phyloP scores from a whole-genome alignment of 805 yeast genomes.

The Lipomyces sp. region DNA sequence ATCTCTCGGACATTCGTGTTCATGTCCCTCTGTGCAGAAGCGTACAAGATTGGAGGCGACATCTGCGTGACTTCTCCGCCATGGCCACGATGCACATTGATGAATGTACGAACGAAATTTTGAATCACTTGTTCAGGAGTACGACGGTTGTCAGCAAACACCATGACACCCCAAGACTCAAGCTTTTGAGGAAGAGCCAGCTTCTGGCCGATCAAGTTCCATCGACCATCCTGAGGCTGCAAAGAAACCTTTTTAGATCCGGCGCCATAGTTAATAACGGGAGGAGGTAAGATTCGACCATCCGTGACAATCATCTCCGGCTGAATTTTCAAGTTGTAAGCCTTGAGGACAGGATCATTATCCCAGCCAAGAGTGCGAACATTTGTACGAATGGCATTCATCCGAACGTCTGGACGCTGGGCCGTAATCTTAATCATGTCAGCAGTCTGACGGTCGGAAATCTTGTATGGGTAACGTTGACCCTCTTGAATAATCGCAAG shows the following conservation, averaged over 20 bases:
- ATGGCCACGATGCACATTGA: conserved; percentile 19
- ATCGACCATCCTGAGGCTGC: conserved; percentile 30
- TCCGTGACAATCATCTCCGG: conserved; percentile 41
- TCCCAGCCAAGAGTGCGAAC: conserved; percentile 33
- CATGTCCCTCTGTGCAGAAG: conserved; percentile 19
- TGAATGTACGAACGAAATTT: conserved; percentile 23
- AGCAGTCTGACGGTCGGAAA: conserved; percentile 42
- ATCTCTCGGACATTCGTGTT: conserved; percentile 9
- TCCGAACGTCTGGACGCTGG: conserved; percentile 43
- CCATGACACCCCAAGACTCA: conserved; percentile 32
- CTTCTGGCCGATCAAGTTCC: conserved; percentile 37
- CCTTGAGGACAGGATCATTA: conserved; percentile 27
- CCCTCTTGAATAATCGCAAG: conserved; percentile 42
- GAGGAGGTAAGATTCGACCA: conserved; percentile 42
- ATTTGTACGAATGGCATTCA: conserved; percentile 42
- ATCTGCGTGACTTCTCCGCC: conserved; percentile 22
- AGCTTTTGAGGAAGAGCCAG: conserved; percentile 24
- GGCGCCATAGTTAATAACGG: conserved; percentile 37
- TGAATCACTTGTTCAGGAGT: conserved; percentile 23
- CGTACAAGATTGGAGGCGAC: conserved; percentile 28
- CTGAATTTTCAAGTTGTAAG: conserved; percentile 25
- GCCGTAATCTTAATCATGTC: conserved; percentile 43
- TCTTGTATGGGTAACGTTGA: conserved; percentile 44
- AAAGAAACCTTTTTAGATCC: conserved; percentile 18
- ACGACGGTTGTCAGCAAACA: conserved; percentile 19